Evolutionary conservation across 805 yeast genomes (phyloP), one percentile per base, ranked within the genome.

Genomic region (Nakazawaea ernobii): DNA sequence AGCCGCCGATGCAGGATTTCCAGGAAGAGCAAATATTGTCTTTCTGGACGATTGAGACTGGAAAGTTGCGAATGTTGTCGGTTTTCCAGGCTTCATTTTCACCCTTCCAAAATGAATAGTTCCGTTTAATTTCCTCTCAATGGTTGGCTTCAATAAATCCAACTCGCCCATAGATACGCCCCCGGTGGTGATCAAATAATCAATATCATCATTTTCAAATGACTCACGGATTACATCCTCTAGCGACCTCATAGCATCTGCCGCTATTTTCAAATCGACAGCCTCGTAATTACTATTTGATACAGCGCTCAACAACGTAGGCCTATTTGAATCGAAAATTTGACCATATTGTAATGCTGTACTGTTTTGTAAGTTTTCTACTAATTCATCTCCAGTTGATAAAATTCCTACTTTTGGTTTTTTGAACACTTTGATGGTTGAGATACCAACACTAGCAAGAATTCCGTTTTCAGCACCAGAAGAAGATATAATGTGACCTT

Each of bases 121-220:
- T 1, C 80, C 82, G 0, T 62, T 60, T 14, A 77, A 52, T 9
- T 49, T 51, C 32, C 68, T 55, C 49, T 73, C 75, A 24, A 77
- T 71, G 0, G 70, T 63, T 0, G 81, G 80, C 48, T 77, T 77
- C 36, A 77, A 55, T 13, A 75, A 59, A 55, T 77, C 82, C 32
- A 68, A 50, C 54, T 77, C 82, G 1, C 82, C 82, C 82, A 77
- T 77, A 1, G 82, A 77, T 1, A 77, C 82, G 24, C 82, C 82
- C 2, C 82, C 82, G 1, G 78, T 70, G 2, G 82, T 75, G 33
- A 77, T 63, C 33, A 77, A 52, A 33, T 68, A 68, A 48, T 77
- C 81, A 11, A 70, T 57, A 9, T 55, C 53, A 4, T 51, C 32
- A 1, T 49, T 36, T 5, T 53, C 49, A 24, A 71, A 58, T 0